Conservation (phyloP, 2,329 filamentous ascomycete genomes). For the Cercospora sp. region DNA sequence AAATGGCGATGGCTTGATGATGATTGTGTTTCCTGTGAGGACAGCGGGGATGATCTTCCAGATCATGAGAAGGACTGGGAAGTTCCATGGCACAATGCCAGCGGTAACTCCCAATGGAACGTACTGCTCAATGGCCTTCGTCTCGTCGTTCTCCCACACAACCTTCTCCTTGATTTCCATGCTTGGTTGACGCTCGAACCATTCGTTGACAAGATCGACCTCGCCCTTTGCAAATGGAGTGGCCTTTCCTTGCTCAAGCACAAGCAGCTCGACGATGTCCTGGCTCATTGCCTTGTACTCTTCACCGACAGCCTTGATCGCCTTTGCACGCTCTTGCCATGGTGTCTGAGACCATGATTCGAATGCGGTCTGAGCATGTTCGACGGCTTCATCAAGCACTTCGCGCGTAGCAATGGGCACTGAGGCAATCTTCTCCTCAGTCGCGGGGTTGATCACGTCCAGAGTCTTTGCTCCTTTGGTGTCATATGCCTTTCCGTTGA, state of each 20-base stretch:
- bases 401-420: constrained; percentile 42
- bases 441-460: constrained; percentile 39
- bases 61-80: constrained; percentile 52
- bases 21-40: constrained; percentile 82
- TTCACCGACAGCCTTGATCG: constrained; percentile 22
- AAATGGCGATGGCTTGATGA: constrained; percentile 90
- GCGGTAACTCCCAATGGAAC: constrained; percentile 25
- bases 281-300: constrained; percentile 22
- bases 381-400: constrained; percentile 43
- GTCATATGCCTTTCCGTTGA: constrained; percentile 40
- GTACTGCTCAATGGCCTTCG: constrained; percentile 25
- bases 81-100: constrained; percentile 46
- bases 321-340: constrained; percentile 37
- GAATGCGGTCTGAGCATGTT: constrained; percentile 40
- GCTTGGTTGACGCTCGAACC: constrained; percentile 24
- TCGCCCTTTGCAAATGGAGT: constrained; percentile 23
- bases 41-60: constrained; percentile 76
- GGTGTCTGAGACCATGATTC: constrained; percentile 38
- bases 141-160: constrained; percentile 24
- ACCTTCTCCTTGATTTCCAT: constrained; percentile 26
- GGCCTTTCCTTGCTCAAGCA: constrained; percentile 28
- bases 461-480: constrained; percentile 32
- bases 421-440: constrained; percentile 38
- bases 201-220: constrained; percentile 25
- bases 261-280: constrained; percentile 23